A percentile compares a stretch with the other conserved stretches of the same genome.
Evolutionary conservation across 2,329 filamentous ascomycete genomes (phyloP).

Genomic region (Botrytis byssoidea): DNA sequence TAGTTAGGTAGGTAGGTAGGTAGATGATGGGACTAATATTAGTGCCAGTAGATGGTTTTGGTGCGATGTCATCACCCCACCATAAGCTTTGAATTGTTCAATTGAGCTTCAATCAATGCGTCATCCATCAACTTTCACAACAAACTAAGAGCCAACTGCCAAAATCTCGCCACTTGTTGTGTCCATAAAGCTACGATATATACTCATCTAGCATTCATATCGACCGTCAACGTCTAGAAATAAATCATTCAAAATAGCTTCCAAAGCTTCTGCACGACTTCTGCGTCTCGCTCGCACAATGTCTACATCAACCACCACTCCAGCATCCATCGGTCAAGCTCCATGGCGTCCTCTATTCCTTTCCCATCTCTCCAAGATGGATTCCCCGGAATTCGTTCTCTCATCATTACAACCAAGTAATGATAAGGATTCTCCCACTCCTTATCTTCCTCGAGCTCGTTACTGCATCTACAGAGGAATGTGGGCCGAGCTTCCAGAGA

Average conservation of each 20-base stretch:
- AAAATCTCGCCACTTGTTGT: background rate
- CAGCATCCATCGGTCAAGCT: slow-evolving; percentile 31
- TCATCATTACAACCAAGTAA: slow-evolving; percentile 46
- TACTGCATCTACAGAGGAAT: slow-evolving; percentile 85
- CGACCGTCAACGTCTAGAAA: background rate
- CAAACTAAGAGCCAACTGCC: background rate
- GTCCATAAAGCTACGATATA: background rate
- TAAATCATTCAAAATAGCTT: slow-evolving; percentile 36
- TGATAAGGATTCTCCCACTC: slow-evolving; percentile 40
- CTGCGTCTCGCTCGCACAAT: slow-evolving; percentile 36
- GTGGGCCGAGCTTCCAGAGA: slow-evolving; percentile 70
- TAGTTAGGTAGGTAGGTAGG: background rate
- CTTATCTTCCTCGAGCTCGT: slow-evolving; percentile 56
- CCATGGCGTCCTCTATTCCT: slow-evolving; percentile 40
- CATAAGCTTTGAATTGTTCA: slow-evolving; percentile 6
- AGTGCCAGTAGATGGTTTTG: background rate
- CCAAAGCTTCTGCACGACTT: slow-evolving; percentile 32
- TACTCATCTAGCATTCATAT: background rate
- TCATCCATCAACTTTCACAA: slow-evolving; percentile 20
- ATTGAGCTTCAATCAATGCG: slow-evolving; percentile 6
- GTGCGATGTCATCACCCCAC: background rate
- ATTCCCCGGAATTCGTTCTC: slow-evolving; percentile 43
- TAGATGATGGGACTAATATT: background rate
- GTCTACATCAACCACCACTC: slow-evolving; percentile 33
- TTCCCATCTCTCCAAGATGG: slow-evolving; percentile 39